Percentiles rank a stretch among this genome's conserved stretches.
phyloP scores from a whole-genome alignment of 202 grass and related monocot genomes.

The Setaria viridis region DNA sequence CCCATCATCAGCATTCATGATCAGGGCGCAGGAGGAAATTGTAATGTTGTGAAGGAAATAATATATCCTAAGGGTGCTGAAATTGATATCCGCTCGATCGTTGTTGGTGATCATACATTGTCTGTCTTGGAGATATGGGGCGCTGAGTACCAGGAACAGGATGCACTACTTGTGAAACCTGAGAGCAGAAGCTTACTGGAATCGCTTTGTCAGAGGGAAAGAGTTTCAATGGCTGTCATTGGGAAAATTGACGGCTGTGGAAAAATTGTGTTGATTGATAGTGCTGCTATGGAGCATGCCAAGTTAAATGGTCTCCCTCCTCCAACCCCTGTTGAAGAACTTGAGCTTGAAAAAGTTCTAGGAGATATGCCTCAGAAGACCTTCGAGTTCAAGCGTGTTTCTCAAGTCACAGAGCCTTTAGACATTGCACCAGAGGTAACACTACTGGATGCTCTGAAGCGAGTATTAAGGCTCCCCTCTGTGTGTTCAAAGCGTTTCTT shows the following conservation, averaged over 20 bases:
- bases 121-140: slow-evolving; percentile 90
- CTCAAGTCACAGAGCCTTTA: slow-evolving; percentile 56
- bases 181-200: slow-evolving; percentile 68
- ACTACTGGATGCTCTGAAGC: slow-evolving; percentile 76
- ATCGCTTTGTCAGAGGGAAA: slow-evolving; percentile 79
- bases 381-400: slow-evolving; percentile 70
- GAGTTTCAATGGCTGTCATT: slow-evolving; percentile 87
- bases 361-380: slow-evolving; percentile 94
- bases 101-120: slow-evolving; percentile 90
- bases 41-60: slow-evolving; percentile 98
- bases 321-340: slow-evolving; percentile 70
- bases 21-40: slow-evolving; percentile 96
- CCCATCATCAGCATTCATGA: slow-evolving; percentile 97
- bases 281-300: slow-evolving; percentile 63
- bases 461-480: slow-evolving; percentile 76
- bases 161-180: slow-evolving; percentile 74
- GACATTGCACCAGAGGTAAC: slow-evolving; percentile 75
- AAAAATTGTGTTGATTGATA: slow-evolving; percentile 85
- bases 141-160: slow-evolving; percentile 92
- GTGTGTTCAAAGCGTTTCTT: slow-evolving; percentile 94
- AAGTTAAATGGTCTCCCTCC: slow-evolving; percentile 59
- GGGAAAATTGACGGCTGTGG: slow-evolving; percentile 82
- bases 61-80: slow-evolving; percentile 90
- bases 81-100: slow-evolving; percentile 86
- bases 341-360: slow-evolving; percentile 92